A percentile compares a stretch with the other conserved stretches of the same genome.
Conservation (phyloP, 768 basidiomycete genomes). For the Coprinopsis marcescibilis region DNA sequence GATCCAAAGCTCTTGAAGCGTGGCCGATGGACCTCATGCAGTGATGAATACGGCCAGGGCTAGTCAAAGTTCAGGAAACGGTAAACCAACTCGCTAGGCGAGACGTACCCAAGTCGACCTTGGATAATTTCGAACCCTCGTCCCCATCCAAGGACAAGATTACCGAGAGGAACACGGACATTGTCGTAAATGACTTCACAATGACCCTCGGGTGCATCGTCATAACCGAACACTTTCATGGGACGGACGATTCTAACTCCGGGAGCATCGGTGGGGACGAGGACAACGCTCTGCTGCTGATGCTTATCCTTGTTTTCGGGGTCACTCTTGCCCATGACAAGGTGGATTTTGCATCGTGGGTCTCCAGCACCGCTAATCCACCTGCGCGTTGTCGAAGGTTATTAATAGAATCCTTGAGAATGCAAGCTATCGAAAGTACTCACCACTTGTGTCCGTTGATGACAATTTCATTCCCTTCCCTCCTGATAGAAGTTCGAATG, state of each 20-base stretch:
- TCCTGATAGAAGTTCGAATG: constrained; percentile 79
- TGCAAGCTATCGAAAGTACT: constrained; percentile 5
- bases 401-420: background rate
- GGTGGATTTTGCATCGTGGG: constrained; percentile 81
- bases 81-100: background rate
- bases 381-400: constrained; percentile 35
- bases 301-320: constrained; percentile 71
- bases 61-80: too few species aligned
- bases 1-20: constrained; percentile 78
- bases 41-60: constrained; percentile 93
- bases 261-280: constrained; percentile 83
- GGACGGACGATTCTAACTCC: constrained; percentile 90
- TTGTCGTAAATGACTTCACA: constrained; percentile 94
- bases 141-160: constrained; percentile 90
- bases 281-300: constrained; percentile 87
- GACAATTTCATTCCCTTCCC: constrained; percentile 83
- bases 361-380: constrained; percentile 98
- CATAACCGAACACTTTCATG: constrained; percentile 91
- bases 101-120: constrained; percentile 80
- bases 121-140: constrained; percentile 97
- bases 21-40: constrained; percentile 97
- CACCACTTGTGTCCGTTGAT: constrained; percentile 98
- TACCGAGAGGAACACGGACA: constrained; percentile 80
- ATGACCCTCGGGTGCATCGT: constrained; percentile 95
- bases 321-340: constrained; percentile 95